These are phyloP conservation scores for Metschnikowia cubensis DNA, from an alignment of 805 yeast genomes.

Conservation along the genomic window DNA sequence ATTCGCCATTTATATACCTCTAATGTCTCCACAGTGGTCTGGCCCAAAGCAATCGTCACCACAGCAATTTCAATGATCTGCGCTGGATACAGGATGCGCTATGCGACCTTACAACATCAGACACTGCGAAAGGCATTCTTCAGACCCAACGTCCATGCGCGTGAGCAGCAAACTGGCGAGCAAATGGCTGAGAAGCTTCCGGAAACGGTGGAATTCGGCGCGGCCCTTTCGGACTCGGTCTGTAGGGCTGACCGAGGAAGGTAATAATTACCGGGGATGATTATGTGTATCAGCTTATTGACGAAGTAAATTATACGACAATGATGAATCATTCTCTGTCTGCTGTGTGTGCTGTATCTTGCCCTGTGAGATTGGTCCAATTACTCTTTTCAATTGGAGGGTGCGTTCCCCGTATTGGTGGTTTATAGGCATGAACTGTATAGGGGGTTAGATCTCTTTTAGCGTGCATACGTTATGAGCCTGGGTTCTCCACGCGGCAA, in stretches of 20 bases:
- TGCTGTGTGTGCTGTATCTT: no score
- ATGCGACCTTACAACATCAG: constrained; percentile 4
- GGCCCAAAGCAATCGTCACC: constrained; percentile 6
- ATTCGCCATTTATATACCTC: constrained; percentile 4
- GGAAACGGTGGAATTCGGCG: background rate
- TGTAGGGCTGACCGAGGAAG: background rate
- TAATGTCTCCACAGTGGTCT: background rate
- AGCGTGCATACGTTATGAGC: background rate
- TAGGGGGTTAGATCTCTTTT: background rate
- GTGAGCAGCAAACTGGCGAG: background rate
- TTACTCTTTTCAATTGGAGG: background rate
- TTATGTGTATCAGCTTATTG: no score
- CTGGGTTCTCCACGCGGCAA: background rate
- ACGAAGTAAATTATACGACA: no score
- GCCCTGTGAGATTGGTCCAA: no score
- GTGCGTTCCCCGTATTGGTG: background rate
- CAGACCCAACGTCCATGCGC: background rate
- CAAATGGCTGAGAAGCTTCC: background rate
- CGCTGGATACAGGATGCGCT: constrained; percentile 1
- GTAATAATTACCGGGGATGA: no score
- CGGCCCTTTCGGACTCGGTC: background rate
- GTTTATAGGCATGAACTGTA: background rate
- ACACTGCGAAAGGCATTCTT: background rate
- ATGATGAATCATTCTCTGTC: no score
- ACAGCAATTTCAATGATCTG: constrained; percentile 2